Evolutionary conservation across 2,329 filamentous ascomycete species (phyloP), one percentile per base, ranked within the genome.

Genomic region (Albifimbria verrucaria): DNA sequence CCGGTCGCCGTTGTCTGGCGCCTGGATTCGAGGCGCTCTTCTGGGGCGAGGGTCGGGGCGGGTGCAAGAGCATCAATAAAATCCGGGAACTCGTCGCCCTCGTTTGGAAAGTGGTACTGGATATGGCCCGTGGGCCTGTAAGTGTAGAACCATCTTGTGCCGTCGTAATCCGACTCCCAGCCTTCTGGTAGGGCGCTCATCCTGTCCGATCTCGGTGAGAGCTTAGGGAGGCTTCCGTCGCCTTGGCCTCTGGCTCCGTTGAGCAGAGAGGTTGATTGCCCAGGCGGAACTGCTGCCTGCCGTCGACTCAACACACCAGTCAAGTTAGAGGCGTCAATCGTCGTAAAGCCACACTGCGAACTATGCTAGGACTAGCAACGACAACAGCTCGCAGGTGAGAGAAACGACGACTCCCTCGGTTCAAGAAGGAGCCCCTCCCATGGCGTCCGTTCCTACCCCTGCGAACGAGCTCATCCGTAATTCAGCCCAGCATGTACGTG

Each of bases 151-250:
- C 81, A 85, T 23, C 81, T 76, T 20, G 58, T 60, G 50, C 80
- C 80, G 57, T 84, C 81, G 59, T 83, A 83, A 64, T 83, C 81
- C 61, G 69, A 75, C 53, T 82, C 78, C 81, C 81, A 84, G 51
- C 78, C 77, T 7, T 73, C 69, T 2, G 79, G 79, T 26, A 84
- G 75, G 48, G 65, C 69, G 20, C 63, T 51, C 66, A 69, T 70
- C 28, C 48, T 59, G 48, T 12, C 28, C 32, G 12, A 21, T 18
- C 41, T 17, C 32, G 20, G 9, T 24, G n/a, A 25, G 15, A n/a
- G 4, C 18, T n/a, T n/a, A n/a, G n/a, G 18, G 6, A 17, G 32
- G 5, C 18, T 39, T 39, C 32, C 32, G 18, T n/a, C 32, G 32
- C 18, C 12, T 12, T 39, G 32, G 18, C 12, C 32, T 39, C 5